phyloP scores from a whole-genome alignment of 2,329 filamentous ascomycete species.

The Thelonectria blattea region DNA sequence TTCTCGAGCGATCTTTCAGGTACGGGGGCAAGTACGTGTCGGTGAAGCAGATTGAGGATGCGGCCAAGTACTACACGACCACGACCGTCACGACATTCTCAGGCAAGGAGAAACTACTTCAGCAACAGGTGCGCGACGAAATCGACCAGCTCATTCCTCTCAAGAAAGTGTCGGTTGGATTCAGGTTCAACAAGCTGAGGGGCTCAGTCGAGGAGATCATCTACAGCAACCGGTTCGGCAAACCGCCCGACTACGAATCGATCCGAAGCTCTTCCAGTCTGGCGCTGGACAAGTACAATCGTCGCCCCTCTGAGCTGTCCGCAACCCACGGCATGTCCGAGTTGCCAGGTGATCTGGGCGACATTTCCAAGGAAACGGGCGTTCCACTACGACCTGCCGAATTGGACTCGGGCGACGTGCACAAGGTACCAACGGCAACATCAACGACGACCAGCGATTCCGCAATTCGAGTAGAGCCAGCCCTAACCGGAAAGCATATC shows the following conservation, averaged over 20 bases:
- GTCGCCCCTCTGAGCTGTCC: conserved; percentile 14
- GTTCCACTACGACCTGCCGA: conserved; percentile 11
- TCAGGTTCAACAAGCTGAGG: conserved; percentile 36
- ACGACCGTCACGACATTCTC: conserved; percentile 29
- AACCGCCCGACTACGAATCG: conserved; percentile 20
- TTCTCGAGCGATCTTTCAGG: conserved; percentile 32
- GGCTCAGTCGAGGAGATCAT: conserved; percentile 26
- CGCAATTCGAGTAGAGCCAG: background rate
- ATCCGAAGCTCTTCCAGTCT: conserved; percentile 26
- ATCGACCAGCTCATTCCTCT: conserved; percentile 33
- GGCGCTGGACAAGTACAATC: background rate
- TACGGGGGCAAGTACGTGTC: conserved; percentile 37
- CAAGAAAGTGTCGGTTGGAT: conserved; percentile 30
- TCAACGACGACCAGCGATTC: background rate
- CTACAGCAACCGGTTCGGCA: conserved; percentile 31
- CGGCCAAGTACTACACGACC: conserved; percentile 33
- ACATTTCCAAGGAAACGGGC: background rate
- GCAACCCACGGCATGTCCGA: conserved; percentile 15
- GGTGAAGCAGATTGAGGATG: conserved; percentile 36
- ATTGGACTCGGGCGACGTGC: conserved; percentile 24
- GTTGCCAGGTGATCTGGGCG: conserved; percentile 9
- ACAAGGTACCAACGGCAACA: background rate
- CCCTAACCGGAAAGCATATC: background rate
- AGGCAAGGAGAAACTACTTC: conserved; percentile 29
- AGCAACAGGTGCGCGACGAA: conserved; percentile 36